These are phyloP conservation scores for Candida taoyuanica DNA, from an alignment of 805 yeast genomes.

Conservation along the genomic window DNA sequence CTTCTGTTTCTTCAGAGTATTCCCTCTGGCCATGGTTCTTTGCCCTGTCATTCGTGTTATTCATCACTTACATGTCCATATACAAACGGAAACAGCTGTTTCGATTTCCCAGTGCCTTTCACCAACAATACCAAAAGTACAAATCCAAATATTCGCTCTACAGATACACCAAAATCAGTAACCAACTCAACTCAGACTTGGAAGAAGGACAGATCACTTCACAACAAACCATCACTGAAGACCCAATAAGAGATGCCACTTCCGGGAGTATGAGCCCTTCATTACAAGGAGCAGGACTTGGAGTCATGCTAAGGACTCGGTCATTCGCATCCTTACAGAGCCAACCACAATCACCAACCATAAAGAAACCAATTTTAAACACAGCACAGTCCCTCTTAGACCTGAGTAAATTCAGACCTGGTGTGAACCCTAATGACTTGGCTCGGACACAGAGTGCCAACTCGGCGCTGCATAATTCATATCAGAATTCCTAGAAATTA, in stretches of 20 bases:
- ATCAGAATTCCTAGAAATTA: no score
- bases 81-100: constrained; percentile 13
- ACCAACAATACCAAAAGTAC: constrained; percentile 12
- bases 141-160: constrained; percentile 18
- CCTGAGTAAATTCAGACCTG: constrained; percentile 19
- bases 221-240: constrained; percentile 4
- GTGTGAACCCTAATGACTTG: constrained; percentile 9
- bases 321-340: constrained; percentile 21
- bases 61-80: constrained; percentile 8
- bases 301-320: constrained; percentile 21
- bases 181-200: constrained; percentile 18
- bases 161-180: constrained; percentile 18
- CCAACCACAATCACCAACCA: no score
- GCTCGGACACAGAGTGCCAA: constrained; percentile 1
- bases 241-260: constrained; percentile 4
- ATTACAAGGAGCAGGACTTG: constrained; percentile 11
- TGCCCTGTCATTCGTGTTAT: background rate
- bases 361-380: no score
- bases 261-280: constrained; percentile 25
- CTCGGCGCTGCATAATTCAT: no score
- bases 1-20: constrained; percentile 3
- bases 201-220: constrained; percentile 20
- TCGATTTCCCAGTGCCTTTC: constrained; percentile 15
- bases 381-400: constrained; percentile 20
- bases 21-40: constrained; percentile 13